Conservation (phyloP, 176 grass and related monocot genomes). For the Poa annua region DNA sequence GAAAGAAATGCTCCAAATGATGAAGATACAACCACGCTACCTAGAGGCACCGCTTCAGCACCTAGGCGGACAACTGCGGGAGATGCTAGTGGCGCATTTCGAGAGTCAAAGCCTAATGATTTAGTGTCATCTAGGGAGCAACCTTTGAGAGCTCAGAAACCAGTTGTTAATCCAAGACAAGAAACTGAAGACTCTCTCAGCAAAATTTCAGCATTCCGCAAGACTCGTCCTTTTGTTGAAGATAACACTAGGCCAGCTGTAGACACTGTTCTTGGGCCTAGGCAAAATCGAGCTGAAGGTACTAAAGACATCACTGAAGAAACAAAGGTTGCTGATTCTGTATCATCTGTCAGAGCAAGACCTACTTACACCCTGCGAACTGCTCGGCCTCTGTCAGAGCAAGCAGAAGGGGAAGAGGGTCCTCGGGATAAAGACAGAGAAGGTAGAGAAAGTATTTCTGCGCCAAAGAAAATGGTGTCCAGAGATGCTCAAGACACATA, state of each 20-base stretch:
- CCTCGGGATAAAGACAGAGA: slow-evolving; percentile 14
- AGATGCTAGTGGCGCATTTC: slow-evolving; percentile 26
- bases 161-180: slow-evolving; percentile 29
- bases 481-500: slow-evolving; percentile 2
- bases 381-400: slow-evolving; percentile 25
- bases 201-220: slow-evolving; percentile 28
- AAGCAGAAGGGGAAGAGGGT: slow-evolving; percentile 41
- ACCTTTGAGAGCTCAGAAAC: background rate
- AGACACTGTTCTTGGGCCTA: slow-evolving; percentile 16
- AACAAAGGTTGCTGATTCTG: slow-evolving; percentile 40
- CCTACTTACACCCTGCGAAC: background rate
- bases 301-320: slow-evolving; percentile 33
- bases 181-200: slow-evolving; percentile 13
- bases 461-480: slow-evolving; percentile 25
- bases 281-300: slow-evolving; percentile 10
- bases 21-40: background rate
- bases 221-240: slow-evolving; percentile 26
- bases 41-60: slow-evolving; percentile 17
- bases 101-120: slow-evolving; percentile 28
- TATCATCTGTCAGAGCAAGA: slow-evolving; percentile 6
- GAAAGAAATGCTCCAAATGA: slow-evolving; percentile 29
- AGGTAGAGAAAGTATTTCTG: slow-evolving; percentile 28
- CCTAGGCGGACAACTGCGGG: slow-evolving; percentile 15
- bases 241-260: slow-evolving; percentile 26
- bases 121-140: slow-evolving; percentile 28